Percentiles rank a stretch among this genome's conserved stretches.
These are phyloP conservation scores for Tieghemostelium lacteum DNA, from an alignment of 78 protist species.

Conservation along the genomic window DNA sequence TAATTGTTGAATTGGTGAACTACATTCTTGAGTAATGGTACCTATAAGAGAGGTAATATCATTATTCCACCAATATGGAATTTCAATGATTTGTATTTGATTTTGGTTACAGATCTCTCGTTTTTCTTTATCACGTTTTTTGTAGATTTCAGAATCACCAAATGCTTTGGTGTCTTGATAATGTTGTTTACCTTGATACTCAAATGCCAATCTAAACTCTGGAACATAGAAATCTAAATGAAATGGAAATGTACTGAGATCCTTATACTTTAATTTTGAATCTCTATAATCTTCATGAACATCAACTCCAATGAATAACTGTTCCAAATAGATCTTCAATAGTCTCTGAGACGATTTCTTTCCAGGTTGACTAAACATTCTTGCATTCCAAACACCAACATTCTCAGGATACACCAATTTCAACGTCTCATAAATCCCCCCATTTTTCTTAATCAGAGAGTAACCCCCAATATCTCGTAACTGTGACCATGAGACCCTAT, in stretches of 20 bases:
- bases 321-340: constrained; percentile 10
- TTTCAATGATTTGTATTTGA: constrained; percentile 22
- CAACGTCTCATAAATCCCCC: constrained; percentile 23
- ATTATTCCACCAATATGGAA: constrained; percentile 73
- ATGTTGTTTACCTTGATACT: constrained; percentile 72
- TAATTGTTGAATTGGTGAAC: too few species aligned
- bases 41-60: constrained; percentile 42
- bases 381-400: not conserved
- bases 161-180: constrained; percentile 8
- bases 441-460: constrained; percentile 31
- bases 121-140: constrained; percentile 38
- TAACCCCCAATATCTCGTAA: constrained; percentile 52
- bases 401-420: constrained; percentile 11
- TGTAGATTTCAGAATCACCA: constrained; percentile 26
- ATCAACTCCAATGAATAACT: not conserved
- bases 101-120: constrained; percentile 5
- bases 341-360: constrained; percentile 60
- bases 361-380: constrained; percentile 25
- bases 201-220: constrained; percentile 31
- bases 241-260: constrained; percentile 1
- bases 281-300: constrained; percentile 47
- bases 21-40: not conserved
- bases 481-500: constrained; percentile 38
- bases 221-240: constrained; percentile 46
- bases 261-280: not conserved